A percentile compares a stretch with the other conserved stretches of the same genome.
These are phyloP conservation scores for Sordariomycetes sp. DNA, from an alignment of 2,329 filamentous ascomycete species.

Conservation along the genomic window DNA sequence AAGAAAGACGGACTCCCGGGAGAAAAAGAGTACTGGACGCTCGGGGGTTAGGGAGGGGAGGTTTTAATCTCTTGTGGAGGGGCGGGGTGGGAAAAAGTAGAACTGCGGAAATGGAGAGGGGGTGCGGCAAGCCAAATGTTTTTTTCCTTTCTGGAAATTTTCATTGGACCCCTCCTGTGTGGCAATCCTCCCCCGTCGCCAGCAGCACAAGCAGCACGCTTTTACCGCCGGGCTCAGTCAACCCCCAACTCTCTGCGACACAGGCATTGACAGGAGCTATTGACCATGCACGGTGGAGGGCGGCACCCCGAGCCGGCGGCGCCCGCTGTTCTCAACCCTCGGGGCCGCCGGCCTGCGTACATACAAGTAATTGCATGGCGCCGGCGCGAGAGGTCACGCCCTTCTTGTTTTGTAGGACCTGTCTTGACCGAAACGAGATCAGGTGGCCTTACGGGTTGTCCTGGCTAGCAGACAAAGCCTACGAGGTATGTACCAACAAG, in stretches of 20 bases:
- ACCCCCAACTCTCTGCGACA: background rate
- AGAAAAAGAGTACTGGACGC: conserved; percentile 2
- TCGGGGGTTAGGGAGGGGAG: conserved; percentile 7
- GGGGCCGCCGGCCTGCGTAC: too few relatives aligned
- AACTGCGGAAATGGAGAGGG: background rate
- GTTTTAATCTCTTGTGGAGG: conserved; percentile 5
- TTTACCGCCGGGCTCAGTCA: background rate
- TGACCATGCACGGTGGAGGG: too few relatives aligned
- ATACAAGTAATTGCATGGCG: too few relatives aligned
- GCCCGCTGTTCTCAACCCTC: too few relatives aligned
- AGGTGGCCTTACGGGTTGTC: too few relatives aligned
- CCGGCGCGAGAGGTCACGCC: too few relatives aligned
- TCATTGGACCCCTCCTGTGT: background rate
- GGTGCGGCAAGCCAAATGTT: background rate
- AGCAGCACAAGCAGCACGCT: background rate
- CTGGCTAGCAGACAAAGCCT: too few relatives aligned
- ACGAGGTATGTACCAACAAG: too few relatives aligned
- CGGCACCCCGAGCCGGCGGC: too few relatives aligned
- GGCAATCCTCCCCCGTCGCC: background rate
- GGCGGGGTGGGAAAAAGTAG: conserved; percentile 4
- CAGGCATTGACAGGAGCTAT: background rate
- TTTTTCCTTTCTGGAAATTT: background rate
- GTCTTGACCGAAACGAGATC: too few relatives aligned
- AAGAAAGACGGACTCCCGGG: conserved; percentile 10
- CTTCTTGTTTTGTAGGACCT: too few relatives aligned